phyloP scores from a whole-genome alignment of 108 stramenopile genomes.

The Seminavis robusta region DNA sequence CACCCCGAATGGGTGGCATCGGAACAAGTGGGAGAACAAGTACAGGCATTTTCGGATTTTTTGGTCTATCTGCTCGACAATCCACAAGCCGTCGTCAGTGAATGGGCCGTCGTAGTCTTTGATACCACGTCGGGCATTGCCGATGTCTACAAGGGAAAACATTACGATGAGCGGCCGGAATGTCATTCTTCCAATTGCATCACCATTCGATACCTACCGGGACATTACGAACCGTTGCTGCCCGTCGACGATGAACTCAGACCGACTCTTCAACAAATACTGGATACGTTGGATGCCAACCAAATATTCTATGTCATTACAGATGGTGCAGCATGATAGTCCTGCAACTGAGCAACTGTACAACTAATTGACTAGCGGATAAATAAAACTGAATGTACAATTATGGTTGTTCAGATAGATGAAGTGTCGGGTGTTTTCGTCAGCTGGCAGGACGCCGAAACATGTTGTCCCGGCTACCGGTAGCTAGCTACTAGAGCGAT shows the following conservation, averaged over 20 bases:
- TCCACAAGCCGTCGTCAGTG: constrained; percentile 35
- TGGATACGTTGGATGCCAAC: constrained; percentile 37
- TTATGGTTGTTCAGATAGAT: too few relatives aligned
- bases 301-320: constrained; percentile 58
- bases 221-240: constrained; percentile 56
- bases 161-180: constrained; percentile 23
- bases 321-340: too few relatives aligned
- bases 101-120: constrained; percentile 58
- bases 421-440: too few relatives aligned
- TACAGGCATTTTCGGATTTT: constrained; percentile 64
- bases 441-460: too few relatives aligned
- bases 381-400: too few relatives aligned
- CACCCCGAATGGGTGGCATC: constrained; percentile 61
- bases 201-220: constrained; percentile 46
- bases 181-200: constrained; percentile 45
- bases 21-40: constrained; percentile 60
- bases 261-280: constrained; percentile 38
- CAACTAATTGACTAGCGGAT: too few relatives aligned
- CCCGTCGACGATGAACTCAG: constrained; percentile 9
- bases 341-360: too few relatives aligned
- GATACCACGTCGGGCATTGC: constrained; percentile 55
- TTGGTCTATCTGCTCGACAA: constrained; percentile 56
- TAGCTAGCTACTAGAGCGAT: too few relatives aligned
- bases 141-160: constrained; percentile 54
- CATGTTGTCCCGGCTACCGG: too few relatives aligned